Evolutionary conservation across 805 yeast genomes (phyloP), one percentile per base, ranked within the genome.

Genomic region (Kuraishia floccosa): DNA sequence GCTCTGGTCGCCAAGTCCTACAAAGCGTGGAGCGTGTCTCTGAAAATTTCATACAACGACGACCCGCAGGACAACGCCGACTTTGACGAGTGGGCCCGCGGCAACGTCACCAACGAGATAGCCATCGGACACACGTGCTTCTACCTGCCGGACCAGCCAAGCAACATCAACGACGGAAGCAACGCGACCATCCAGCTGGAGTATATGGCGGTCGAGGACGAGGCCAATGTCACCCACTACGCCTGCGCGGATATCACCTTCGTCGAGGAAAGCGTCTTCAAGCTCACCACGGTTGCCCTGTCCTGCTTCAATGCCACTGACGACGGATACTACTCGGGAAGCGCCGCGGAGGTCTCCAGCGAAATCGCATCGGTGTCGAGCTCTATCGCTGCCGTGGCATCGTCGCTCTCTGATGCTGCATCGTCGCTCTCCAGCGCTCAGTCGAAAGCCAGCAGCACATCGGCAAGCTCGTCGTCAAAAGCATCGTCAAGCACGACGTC

Each of bases 111-210:
- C 30, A 48, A 47, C 30, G 58, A 59, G 38, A 40, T 62, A 28
- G 58, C 54, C 40, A 54, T 58, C 24, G 70, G 69, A 20, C 70
- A 63, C 46, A 54, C 64, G 28, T 63, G 70, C 49, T 63, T 53
- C 54, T 53, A 53, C 43, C 39, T 61, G 46, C 68, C 68, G 31
- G 65, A 63, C 32, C 56, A 42, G 35, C 62, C 65, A 29, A 49
- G 56, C 13, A 32, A 39, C 23, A 44, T 61, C 35, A 45, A 45
- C 24, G 37, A 50, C 17, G 69, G 68, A 35, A 59, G 55, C 38
- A 41, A 47, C 31, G 70, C 67, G 17, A 63, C 70, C 21, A 53
- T 63, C 39, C 68, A 63, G 47, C 52, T 61, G 33, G 56, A 50
- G 41, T 63, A 63, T 46, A 59, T 48, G 65, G 68, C 68, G 37